phyloP scores from a whole-genome alignment of 345 rosid genomes.

The Chamaenerion angustifolium region DNA sequence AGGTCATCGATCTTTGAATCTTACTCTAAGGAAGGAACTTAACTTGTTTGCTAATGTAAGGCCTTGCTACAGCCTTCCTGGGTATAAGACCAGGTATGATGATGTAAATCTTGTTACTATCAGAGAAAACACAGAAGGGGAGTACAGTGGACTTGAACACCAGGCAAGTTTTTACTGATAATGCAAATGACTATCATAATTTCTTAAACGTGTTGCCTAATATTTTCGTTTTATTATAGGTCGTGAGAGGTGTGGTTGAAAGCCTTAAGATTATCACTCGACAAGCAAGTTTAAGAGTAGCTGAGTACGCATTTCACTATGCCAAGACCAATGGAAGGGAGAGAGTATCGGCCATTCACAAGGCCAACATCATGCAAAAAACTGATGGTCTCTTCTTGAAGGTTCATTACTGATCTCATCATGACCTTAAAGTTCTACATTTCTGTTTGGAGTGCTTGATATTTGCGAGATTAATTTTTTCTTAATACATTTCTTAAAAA shows the following conservation, averaged over 20 bases:
- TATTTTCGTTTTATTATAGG: conserved; percentile 26
- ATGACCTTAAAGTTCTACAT: not conserved
- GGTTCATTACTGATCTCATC: conserved; percentile 21
- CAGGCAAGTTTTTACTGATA: conserved; percentile 43
- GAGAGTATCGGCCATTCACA: conserved; percentile 95
- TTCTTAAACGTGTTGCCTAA: not conserved
- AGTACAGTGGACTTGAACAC: conserved; percentile 99
- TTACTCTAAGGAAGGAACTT: conserved; percentile 92
- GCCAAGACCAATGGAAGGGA: conserved; percentile 93
- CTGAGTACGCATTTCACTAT: conserved; percentile 95
- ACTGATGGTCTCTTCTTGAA: conserved; percentile 98
- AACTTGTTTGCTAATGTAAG: conserved; percentile 94
- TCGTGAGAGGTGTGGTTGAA: conserved; percentile 98
- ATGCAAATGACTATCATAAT: not conserved
- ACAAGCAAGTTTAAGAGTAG: conserved; percentile 95
- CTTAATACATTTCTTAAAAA: too few species aligned
- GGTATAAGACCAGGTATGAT: conserved; percentile 90
- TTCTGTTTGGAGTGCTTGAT: not conserved
- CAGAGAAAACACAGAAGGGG: conserved; percentile 98
- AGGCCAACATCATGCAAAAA: conserved; percentile 98
- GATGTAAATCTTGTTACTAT: conserved; percentile 87
- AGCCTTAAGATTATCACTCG: conserved; percentile 97
- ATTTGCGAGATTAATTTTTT: too few species aligned
- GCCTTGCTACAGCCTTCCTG: conserved; percentile 98
- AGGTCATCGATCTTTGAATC: conserved; percentile 94